Evolutionary conservation across 805 yeast species (phyloP), one percentile per base, ranked within the genome.

Genomic region (Limtongia smithiae): DNA sequence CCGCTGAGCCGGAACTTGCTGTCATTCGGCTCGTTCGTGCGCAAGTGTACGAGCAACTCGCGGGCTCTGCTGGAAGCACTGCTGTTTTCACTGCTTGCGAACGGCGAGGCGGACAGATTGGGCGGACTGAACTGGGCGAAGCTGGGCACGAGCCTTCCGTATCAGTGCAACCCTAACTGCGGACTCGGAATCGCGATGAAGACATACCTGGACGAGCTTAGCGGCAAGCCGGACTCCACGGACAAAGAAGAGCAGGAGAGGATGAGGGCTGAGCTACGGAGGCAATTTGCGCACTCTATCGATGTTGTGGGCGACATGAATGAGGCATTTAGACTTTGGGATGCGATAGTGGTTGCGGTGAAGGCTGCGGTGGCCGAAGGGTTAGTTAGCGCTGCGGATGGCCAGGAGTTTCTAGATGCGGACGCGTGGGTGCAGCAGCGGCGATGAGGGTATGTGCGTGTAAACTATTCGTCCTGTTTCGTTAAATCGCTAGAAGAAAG

Each of bases 1-100:
- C 89, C 88, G 12, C 71, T 87, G 30, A 84, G 87, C 15, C 77
- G 82, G 57, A 75, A 78, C 33, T 69, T 86, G 31, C 70, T 85
- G 41, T 76, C 79, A 37, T 84, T 83, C 64, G 76, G 89, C 61
- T 81, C 88, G 17, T 79, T 80, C 48, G 64, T 83, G 40, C 74
- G 79, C 46, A 76, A 76, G 41, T 65, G 83, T 41, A 74, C 74
- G 27, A 68, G 66, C 20, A 73, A 73, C 36, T 62, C 80, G 24
- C 74, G 78, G 51, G 81, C 80, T 55, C 66, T 81, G n/a, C 63
- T 80, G 25, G 83, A 80, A 57, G 71, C 73, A 40, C 74, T 72
- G 43, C 60, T 72, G 50, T 76, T 73, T 61, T 78, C 81, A 18
- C 72, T 75, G 44, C 72, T 76, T 62, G 70, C 74, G 55, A 78